Base-by-base conservation (phyloP, 75 land plant species). In the Chamaecyparis obtusa region DNA sequence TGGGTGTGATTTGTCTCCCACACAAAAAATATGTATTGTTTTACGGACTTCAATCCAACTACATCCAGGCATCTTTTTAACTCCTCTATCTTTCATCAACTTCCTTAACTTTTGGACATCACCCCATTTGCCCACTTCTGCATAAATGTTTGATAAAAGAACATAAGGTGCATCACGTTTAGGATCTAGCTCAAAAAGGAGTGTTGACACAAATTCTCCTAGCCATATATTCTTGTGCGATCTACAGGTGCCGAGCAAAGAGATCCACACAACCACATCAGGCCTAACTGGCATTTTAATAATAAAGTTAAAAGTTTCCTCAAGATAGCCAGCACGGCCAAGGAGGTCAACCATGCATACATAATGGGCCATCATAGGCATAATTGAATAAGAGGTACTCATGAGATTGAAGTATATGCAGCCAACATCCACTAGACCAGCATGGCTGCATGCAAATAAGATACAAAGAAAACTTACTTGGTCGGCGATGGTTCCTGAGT, bases 131-230 rank as follows among this genome's bases (percentile, higher is more conserved):
- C 84, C 89, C 1, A 85, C 46, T 35, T 57, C 87, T 3, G 83
- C 88, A 77, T 90, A 90, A 1, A 90, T 86, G n/a, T 90, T 88
- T 35, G 91, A 88, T 54, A 90, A 41, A 15, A 90, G 88, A 43
- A 90, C 88, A 78, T 88, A 90, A 43, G 86, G 83, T 24, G 90
- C 78, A 72, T 71, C 86, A 77, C 88, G 64, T 44, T 82, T 69
- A 36, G 89, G 85, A n/a, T 90, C 88, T 43, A 87, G 11, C 56
- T 81, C 88, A 17, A 84, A 77, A 36, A 90, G 57, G 0, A 46
- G 81, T 30, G 44, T 54, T 44, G 67, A 74, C 1, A 87, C 75
- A 10, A 21, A 27, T 75, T 88, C 88, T 21, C 86, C 91, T 19
- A 90, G 39, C n/a, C 71, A 36, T 9, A 90, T 75, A 84, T 88